phyloP scores from a whole-genome alignment of 495 filamentous ascomycete genomes.

The Penicillium herquei region DNA sequence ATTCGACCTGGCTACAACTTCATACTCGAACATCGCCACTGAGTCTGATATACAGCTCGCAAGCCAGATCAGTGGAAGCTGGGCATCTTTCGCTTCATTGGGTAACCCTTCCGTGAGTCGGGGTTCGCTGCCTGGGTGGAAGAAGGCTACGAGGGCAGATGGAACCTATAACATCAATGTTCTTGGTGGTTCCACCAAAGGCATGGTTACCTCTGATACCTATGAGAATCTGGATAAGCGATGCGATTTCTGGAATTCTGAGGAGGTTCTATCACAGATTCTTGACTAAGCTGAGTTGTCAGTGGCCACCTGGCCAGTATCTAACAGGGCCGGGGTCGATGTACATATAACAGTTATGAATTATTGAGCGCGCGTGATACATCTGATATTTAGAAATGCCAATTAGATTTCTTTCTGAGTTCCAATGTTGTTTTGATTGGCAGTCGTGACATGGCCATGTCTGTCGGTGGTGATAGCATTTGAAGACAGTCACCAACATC shows the following conservation, averaged over 20 bases:
- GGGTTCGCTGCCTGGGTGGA: conserved; percentile 5
- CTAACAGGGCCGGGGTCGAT: background rate
- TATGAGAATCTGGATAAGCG: conserved; percentile 7
- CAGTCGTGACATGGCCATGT: too few species aligned
- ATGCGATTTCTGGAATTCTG: conserved; percentile 14
- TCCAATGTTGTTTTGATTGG: too few species aligned
- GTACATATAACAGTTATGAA: background rate
- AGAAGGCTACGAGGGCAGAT: background rate
- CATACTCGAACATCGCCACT: conserved; percentile 4
- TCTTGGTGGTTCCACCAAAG: conserved; percentile 7
- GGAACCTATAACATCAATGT: conserved; percentile 2
- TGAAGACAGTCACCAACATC: too few species aligned
- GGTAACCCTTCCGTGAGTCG: conserved; percentile 9
- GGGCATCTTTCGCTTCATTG: conserved; percentile 13
- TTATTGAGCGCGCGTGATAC: background rate
- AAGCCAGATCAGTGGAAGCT: conserved; percentile 13
- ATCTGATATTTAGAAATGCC: too few species aligned
- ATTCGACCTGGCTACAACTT: conserved; percentile 13
- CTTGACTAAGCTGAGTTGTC: background rate
- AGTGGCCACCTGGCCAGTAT: too few species aligned
- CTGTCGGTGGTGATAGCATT: too few species aligned
- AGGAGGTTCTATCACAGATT: conserved; percentile 4
- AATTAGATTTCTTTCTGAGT: too few species aligned
- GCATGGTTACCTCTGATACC: background rate
- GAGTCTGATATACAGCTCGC: conserved; percentile 5